Base-by-base conservation (phyloP, 2,329 filamentous ascomycete species). In the Chrysoporthe cubensis region DNA sequence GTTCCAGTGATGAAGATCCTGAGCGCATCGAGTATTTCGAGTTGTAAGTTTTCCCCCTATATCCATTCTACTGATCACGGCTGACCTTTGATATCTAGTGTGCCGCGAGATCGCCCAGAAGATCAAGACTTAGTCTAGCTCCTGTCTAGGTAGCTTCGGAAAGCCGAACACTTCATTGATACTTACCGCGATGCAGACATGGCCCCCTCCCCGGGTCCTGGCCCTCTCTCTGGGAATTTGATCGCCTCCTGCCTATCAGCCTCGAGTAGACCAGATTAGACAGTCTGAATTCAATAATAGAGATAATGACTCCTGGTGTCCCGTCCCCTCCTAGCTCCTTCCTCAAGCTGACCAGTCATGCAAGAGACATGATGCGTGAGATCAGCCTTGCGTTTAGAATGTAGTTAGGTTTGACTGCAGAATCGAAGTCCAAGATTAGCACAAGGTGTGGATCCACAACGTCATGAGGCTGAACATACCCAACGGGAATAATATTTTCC, bases 1-100 rank as follows among this genome's bases (percentile, higher is more conserved):
- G 76, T 85, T 8, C 78, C 81, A 0, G 80, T 85, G 0, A 77
- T 85, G 71, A 82, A 82, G 71, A 77, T 86, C 8, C 69, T 84
- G 11, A 73, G 77, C 1, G 76, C 78, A 0, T 64, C 71, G 2
- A 76, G 75, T 43, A 74, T 77, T 34, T 71, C 34, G 69, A 72
- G 40, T 2, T 7, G 50, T 54, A 54, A 34, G 50, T 54, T 32
- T 21, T 16, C 11, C 13, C 11, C 21, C 21, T n/a, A 1, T 52
- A 4, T 9, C n/a, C 4, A 32, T 3, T 26, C 9, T 2, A 4
- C 13, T 11, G 26, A 4, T 26, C 11, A 21, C 7, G 14, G 11
- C 50, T 54, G 50, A 54, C 8, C 16, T 26, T 54, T 54, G 13
- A 6, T 32, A 11, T 32, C 16, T 34, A 54, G 50, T 69, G 48